These are phyloP conservation scores for Phanerodontia chrysosporium DNA, from an alignment of 768 basidiomycete species.

Conservation along the genomic window DNA sequence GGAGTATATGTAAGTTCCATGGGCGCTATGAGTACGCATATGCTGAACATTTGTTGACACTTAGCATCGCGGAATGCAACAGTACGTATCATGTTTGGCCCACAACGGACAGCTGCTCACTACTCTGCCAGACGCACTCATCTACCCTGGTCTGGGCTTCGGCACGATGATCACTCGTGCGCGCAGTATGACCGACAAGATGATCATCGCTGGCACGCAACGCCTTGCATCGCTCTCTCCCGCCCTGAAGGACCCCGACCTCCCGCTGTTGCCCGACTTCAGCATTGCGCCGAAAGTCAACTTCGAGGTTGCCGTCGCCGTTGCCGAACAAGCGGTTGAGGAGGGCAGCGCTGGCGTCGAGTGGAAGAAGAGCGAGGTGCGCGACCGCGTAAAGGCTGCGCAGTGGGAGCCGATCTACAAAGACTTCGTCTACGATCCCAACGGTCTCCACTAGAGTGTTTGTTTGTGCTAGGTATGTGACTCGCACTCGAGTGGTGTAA, in stretches of 20 bases:
- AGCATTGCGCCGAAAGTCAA: slow-evolving; percentile 68
- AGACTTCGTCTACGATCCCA: slow-evolving; percentile 57
- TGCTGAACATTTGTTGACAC: not conserved
- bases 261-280: slow-evolving; percentile 75
- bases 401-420: slow-evolving; percentile 66
- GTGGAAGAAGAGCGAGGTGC: slow-evolving; percentile 46
- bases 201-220: slow-evolving; percentile 80
- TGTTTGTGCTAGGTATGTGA: too few relatives aligned
- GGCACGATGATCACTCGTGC: slow-evolving; percentile 70
- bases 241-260: slow-evolving; percentile 63
- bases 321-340: slow-evolving; percentile 72
- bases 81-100: slow-evolving; percentile 30
- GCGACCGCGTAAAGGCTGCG: slow-evolving; percentile 42
- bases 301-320: slow-evolving; percentile 74
- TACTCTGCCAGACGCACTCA: slow-evolving; percentile 51
- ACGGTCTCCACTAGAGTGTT: slow-evolving; percentile 32
- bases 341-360: slow-evolving; percentile 61
- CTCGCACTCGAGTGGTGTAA: too few relatives aligned
- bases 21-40: not conserved
- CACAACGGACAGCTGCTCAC: not conserved
- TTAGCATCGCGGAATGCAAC: slow-evolving; percentile 67
- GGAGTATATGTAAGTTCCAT: slow-evolving; percentile 46
- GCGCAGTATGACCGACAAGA: slow-evolving; percentile 64
- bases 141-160: slow-evolving; percentile 84
- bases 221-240: slow-evolving; percentile 78